Percentiles rank a stretch among this genome's conserved stretches.
Evolutionary conservation across 768 basidiomycete species (phyloP).

Genomic region (Mycena alexandri): DNA sequence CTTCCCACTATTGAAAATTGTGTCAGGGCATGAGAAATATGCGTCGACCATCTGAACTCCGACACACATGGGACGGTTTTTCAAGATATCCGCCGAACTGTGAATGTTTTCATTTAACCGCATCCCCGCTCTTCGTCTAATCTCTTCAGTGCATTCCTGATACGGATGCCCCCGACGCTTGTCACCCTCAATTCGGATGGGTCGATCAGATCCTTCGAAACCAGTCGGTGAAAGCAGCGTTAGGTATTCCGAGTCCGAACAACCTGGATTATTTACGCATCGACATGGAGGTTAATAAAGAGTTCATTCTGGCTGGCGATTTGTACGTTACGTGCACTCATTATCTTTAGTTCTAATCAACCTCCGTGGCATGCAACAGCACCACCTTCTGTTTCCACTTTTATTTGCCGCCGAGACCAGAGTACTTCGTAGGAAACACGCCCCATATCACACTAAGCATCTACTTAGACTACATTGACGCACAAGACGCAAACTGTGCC

Average conservation of each 20-base stretch:
- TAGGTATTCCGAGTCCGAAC: background rate
- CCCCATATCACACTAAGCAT: background rate
- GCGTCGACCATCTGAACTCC: background rate
- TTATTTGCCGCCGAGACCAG: conserved; percentile 41
- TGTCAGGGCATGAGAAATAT: background rate
- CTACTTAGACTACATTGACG: conserved; percentile 44
- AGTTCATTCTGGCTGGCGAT: background rate
- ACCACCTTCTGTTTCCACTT: conserved; percentile 41
- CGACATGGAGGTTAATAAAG: background rate
- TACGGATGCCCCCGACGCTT: background rate
- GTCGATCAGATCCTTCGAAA: background rate
- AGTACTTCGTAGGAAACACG: conserved; percentile 38
- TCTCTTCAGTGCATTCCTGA: conserved; percentile 39
- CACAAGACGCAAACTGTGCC: conserved; percentile 45
- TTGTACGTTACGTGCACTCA: background rate
- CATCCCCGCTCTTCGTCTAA: background rate
- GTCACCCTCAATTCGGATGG: conserved; percentile 16
- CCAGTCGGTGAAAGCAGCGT: background rate
- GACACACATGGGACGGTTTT: conserved; percentile 1
- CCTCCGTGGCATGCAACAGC: conserved; percentile 14
- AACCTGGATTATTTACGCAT: background rate
- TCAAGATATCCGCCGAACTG: conserved; percentile 3
- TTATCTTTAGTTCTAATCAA: background rate
- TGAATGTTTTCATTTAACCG: background rate
- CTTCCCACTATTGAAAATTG: conserved; percentile 17